Percentiles rank a stretch among this genome's conserved stretches.
Conservation (phyloP, 768 basidiomycete species). For the Flagelloscypha sp. region DNA sequence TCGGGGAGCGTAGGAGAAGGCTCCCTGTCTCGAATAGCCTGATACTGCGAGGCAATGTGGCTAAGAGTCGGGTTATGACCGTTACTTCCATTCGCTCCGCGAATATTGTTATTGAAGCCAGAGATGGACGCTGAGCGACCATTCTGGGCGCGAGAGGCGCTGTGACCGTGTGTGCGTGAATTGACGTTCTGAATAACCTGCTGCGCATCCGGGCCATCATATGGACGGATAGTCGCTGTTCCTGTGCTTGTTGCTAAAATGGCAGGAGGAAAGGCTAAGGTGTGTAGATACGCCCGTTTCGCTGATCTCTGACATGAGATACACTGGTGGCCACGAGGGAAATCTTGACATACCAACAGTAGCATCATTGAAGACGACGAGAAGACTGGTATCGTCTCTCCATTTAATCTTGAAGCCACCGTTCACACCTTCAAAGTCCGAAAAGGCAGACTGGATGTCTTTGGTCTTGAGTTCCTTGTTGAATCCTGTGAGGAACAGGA, state of each 20-base stretch:
- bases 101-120: slow-evolving; percentile 35
- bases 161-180: slow-evolving; percentile 53
- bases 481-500: slow-evolving; percentile 88
- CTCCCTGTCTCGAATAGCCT: slow-evolving; percentile 46
- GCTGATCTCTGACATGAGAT: slow-evolving; percentile 38
- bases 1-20: slow-evolving; percentile 78
- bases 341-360: slow-evolving; percentile 61
- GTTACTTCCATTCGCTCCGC: slow-evolving; percentile 22
- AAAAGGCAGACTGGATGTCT: slow-evolving; percentile 87
- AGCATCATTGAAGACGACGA: slow-evolving; percentile 92
- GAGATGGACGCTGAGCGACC: slow-evolving; percentile 62
- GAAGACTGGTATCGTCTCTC: slow-evolving; percentile 92
- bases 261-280: slow-evolving; percentile 75
- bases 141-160: slow-evolving; percentile 63
- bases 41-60: slow-evolving; percentile 45
- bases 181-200: slow-evolving; percentile 77
- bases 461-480: slow-evolving; percentile 94
- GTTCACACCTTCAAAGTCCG: slow-evolving; percentile 75
- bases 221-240: slow-evolving; percentile 70
- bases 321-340: slow-evolving; percentile 2
- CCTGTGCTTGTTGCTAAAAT: slow-evolving; percentile 53
- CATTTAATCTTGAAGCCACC: slow-evolving; percentile 99
- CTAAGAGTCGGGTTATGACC: slow-evolving; percentile 20
- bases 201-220: slow-evolving; percentile 92
- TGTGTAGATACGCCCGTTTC: slow-evolving; percentile 90